These are phyloP conservation scores for Malassezia equina DNA, from an alignment of 1,284 basidiomycete genomes.

Conservation along the genomic window DNA sequence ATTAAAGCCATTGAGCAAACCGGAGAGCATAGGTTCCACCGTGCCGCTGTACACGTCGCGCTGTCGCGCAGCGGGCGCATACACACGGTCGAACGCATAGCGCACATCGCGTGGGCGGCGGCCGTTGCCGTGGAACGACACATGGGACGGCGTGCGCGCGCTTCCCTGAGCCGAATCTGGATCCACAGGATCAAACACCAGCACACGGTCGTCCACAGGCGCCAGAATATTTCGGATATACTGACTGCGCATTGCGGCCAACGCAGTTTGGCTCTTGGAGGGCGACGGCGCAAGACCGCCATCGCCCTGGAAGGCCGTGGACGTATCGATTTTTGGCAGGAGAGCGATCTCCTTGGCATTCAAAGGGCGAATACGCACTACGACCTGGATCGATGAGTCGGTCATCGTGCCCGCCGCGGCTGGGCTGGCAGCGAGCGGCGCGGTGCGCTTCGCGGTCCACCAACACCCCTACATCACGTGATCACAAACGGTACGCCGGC, in stretches of 20 bases:
- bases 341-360: slow-evolving; percentile 34
- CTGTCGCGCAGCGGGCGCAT: slow-evolving; percentile 34
- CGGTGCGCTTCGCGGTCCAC: not conserved
- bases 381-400: slow-evolving; percentile 27
- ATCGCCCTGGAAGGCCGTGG: slow-evolving; percentile 45
- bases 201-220: slow-evolving; percentile 43
- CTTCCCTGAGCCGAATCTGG: not conserved
- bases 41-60: slow-evolving; percentile 39
- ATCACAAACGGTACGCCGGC: slow-evolving; percentile 56
- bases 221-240: slow-evolving; percentile 42
- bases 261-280: slow-evolving; percentile 19
- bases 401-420: slow-evolving; percentile 8
- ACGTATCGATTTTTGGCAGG: slow-evolving; percentile 33
- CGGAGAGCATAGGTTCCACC: slow-evolving; percentile 39
- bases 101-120: slow-evolving; percentile 31
- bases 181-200: slow-evolving; percentile 46
- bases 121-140: slow-evolving; percentile 12
- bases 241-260: slow-evolving; percentile 13
- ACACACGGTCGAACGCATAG: slow-evolving; percentile 46
- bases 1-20: slow-evolving; percentile 44
- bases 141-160: not conserved
- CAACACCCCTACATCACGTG: slow-evolving; percentile 15
- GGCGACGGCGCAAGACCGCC: slow-evolving; percentile 41
- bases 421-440: not conserved
- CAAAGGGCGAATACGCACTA: slow-evolving; percentile 45